Base-by-base conservation (phyloP, 2,329 filamentous ascomycete species). In the Tolypocladium ovalisporum region DNA sequence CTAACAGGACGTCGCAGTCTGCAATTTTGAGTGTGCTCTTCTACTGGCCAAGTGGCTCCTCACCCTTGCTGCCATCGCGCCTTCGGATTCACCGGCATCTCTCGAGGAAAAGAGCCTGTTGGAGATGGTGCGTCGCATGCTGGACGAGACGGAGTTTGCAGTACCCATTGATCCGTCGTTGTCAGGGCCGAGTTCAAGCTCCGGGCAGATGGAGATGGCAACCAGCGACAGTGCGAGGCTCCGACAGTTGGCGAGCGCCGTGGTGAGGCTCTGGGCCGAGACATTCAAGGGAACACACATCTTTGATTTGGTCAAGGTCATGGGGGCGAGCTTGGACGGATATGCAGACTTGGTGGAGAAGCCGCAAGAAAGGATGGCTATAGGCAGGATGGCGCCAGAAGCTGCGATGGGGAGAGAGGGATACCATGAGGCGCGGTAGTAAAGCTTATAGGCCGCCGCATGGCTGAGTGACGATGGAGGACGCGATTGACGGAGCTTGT, bases 81-180 rank as follows among this genome's bases (percentile, higher is more conserved):
- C 78, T 1, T 73, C 73, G 34, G 79, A 83, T 52, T 70, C 76
- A 35, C 76, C 79, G 4, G 72, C 75, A 9, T 76, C 79, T 0
- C 66, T 68, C 0, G 82, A 84, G 24, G 82, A 85, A 63, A 77
- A 73, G 63, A 76, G 73, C 54, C 70, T 85, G 3, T 71, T 85
- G 35, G 77, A 81, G 54, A 83, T 78, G 66, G 73, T 85, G 24
- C 75, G 80, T 19, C 76, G 78, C 29, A 82, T 85, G 75, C 71
- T 85, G 13, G 80, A 84, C 62, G 82, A 85, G 67, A 84, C 82
- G 0, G 81, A 84, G 62, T 84, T 84, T 61, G 81, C 81, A 8
- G 80, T 84, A 4, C 80, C 81, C 1, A 77, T 83, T 49, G 81
- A 84, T 54, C 79, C 80, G 3, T 81, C 79, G 3, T 70, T 83